Evolutionary conservation across 352 stramenopile genomes (phyloP).

Genomic region (Elongisporangium anandrum): DNA sequence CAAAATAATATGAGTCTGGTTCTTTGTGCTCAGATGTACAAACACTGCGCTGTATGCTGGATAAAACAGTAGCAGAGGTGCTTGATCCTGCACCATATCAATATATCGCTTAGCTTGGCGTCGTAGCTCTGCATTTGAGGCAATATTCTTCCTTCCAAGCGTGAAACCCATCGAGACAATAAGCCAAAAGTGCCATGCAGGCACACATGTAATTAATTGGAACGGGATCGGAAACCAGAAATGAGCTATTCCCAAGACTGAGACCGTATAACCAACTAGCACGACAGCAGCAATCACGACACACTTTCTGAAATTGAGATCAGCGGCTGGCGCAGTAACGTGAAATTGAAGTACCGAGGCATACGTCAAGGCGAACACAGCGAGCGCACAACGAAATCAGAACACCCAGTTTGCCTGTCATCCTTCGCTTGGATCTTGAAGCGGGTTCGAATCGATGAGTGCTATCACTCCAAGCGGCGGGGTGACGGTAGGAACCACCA

Average conservation of each 20-base stretch:
- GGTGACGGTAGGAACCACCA: background rate
- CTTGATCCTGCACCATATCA: background rate
- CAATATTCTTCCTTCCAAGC: no score
- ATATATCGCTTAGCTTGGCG: no score
- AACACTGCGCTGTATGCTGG: constrained; percentile 1
- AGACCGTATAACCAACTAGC: background rate
- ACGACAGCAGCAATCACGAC: constrained; percentile 11
- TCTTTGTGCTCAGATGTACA: background rate
- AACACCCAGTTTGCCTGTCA: background rate
- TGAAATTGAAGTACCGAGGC: background rate
- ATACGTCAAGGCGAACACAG: background rate
- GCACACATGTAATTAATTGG: constrained; percentile 14
- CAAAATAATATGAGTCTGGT: background rate
- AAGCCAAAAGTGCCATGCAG: no score
- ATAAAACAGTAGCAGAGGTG: background rate
- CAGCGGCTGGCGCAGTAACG: background rate
- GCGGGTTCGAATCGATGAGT: background rate
- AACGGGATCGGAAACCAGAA: constrained; percentile 24
- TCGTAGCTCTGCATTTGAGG: no score
- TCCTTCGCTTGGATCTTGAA: background rate
- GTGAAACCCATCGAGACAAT: no score
- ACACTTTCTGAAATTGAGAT: background rate
- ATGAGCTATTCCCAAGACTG: constrained; percentile 12
- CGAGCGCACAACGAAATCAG: background rate
- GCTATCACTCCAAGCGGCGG: background rate